phyloP scores from a whole-genome alignment of 805 yeast species.

The Saccharomyces eubayanus region DNA sequence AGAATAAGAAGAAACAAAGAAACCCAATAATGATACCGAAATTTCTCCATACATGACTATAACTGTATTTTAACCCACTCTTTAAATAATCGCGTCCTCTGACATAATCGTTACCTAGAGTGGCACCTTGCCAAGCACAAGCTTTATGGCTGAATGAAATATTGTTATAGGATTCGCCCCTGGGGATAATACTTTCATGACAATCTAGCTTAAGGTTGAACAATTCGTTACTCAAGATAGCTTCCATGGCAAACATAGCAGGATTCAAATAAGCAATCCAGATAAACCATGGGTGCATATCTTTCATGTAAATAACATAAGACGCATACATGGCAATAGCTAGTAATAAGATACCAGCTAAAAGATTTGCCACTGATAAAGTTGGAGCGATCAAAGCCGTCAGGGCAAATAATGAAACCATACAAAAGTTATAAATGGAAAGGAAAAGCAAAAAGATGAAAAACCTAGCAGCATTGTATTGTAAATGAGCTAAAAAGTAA shows the following conservation, averaged over 20 bases:
- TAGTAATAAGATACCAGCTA: constrained; percentile 46
- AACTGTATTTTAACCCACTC: constrained; percentile 39
- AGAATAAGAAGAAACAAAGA: constrained; percentile 29
- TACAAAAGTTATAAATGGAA: constrained; percentile 34
- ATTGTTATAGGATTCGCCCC: constrained; percentile 43
- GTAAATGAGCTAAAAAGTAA: constrained; percentile 44
- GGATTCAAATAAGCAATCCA: constrained; percentile 54
- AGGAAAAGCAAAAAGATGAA: constrained; percentile 39
- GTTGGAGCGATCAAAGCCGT: constrained; percentile 42
- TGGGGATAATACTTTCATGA: constrained; percentile 40
- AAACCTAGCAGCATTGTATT: constrained; percentile 38
- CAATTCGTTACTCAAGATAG: constrained; percentile 55
- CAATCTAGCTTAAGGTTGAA: constrained; percentile 47
- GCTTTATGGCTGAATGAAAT: constrained; percentile 32
- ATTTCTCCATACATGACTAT: constrained; percentile 64
- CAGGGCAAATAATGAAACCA: constrained; percentile 43
- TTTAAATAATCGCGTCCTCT: constrained; percentile 46
- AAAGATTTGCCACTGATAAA: constrained; percentile 45
- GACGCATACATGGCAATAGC: constrained; percentile 47
- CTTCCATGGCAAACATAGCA: constrained; percentile 46
- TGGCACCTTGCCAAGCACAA: constrained; percentile 50
- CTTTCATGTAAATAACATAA: constrained; percentile 46
- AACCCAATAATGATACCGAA: constrained; percentile 51
- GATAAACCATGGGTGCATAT: constrained; percentile 59
- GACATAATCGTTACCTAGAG: constrained; percentile 43